Base-by-base conservation (phyloP, 176 grass and related monocot species). In the Rhynchospora breviuscula region DNA sequence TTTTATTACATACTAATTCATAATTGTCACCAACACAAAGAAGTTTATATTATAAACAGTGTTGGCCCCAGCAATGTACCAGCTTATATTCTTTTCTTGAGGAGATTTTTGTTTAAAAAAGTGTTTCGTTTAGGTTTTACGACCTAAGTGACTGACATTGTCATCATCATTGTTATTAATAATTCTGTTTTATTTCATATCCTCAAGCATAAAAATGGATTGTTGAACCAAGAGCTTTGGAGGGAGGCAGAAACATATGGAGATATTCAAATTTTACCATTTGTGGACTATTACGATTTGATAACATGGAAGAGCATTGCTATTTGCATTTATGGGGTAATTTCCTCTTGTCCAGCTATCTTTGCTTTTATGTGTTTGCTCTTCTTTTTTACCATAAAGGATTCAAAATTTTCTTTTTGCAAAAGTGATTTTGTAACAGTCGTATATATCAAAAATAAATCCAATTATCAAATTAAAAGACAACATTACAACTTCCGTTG, bases 291-390 rank as follows among this genome's bases (percentile, higher is more conserved):
- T 85, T 94, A 94, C 58, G 89, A 89, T 21, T 73, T 98, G 75
- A 94, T 98, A 73, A 91, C 95, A 85, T 98, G 90, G 92, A 98
- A 98, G 85, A 98, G 90, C 48, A 84, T 98, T 60, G 92, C 95
- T 67, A 94, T 98, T 87, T 98, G 95, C 91, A 94, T 98, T 40
- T 94, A 94, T 29, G 95, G 89, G 89, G 95, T 98, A 91, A 82
- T 79, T 51, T 45, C 65, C 63, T 79, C 54, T 67, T 2, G 1
- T 63, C 23, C 56, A 63, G 54, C 63, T 43, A 60, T 7, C 40
- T 76, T 45, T 76, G 35, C 35, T 40, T 40, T 40, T 4, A 40
- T 40, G 1, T 40, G 2, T 5, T 40, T 40, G 35, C 35, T 40
- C 2, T 40, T 40, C 4, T 40, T 4, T 4, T 40, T 40, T 4